phyloP scores from a whole-genome alignment of 495 filamentous ascomycete genomes.

The Hypoxylon fuscum region DNA sequence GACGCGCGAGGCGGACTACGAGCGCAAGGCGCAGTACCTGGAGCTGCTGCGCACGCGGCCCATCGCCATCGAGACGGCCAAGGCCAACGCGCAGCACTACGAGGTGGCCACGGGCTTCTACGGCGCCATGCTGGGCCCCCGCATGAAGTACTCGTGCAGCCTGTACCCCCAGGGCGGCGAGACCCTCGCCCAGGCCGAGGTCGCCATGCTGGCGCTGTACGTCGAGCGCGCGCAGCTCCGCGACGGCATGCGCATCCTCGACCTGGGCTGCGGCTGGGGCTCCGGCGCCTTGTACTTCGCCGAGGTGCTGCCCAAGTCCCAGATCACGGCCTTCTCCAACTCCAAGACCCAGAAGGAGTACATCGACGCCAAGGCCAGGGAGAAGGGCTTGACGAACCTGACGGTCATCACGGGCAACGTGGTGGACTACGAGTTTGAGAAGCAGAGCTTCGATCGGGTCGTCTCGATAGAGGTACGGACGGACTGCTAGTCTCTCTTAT shows the following conservation, averaged over 20 bases:
- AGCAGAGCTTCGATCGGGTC: conserved; percentile 64
- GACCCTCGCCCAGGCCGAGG: conserved; percentile 68
- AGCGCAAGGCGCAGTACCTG: conserved; percentile 66
- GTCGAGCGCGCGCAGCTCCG: conserved; percentile 62
- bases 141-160: conserved; percentile 71
- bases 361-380: conserved; percentile 65
- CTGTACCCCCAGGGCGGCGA: conserved; percentile 65
- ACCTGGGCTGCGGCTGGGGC: conserved; percentile 76
- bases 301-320: conserved; percentile 63
- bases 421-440: conserved; percentile 66
- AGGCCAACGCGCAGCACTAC: conserved; percentile 73
- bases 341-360: conserved; percentile 69
- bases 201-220: conserved; percentile 70
- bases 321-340: conserved; percentile 71
- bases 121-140: conserved; percentile 62
- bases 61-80: conserved; percentile 68
- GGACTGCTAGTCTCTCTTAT: not conserved
- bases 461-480: conserved; percentile 65
- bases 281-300: conserved; percentile 69
- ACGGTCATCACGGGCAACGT: conserved; percentile 69
- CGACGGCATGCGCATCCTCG: conserved; percentile 68
- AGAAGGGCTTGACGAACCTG: conserved; percentile 63
- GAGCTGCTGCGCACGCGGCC: conserved; percentile 57
- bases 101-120: conserved; percentile 70
- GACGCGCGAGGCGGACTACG: conserved; percentile 55